Evolutionary conservation across 495 filamentous ascomycete genomes (phyloP), one percentile per base, ranked within the genome.

Genomic region (Trichoderma virens): DNA sequence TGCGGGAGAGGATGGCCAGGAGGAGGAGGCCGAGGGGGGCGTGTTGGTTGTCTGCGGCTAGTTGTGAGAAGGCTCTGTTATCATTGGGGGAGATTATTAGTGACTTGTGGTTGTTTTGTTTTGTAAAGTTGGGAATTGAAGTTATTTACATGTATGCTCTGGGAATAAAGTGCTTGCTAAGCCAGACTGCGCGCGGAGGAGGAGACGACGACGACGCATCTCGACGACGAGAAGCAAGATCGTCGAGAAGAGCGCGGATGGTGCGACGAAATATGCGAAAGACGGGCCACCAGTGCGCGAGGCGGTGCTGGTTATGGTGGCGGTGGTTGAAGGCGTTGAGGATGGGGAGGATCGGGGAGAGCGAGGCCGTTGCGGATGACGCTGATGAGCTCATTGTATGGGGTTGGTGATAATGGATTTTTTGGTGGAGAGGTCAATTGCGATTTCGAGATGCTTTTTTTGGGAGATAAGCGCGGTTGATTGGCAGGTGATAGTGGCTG

Each of bases 251-350:
- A 67, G 82, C 83, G 38, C 72, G 70, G 20, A 88, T 67, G 64
- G 80, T 80, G 14, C 90, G 88, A 47, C 86, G 83, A 54, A 94
- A 75, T 65, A 85, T 81, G 39, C 84, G 82, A 54, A 92, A 77
- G 73, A 82, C 79, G 70, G 84, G 83, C 84, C 88, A 94, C 91
- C 90, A 94, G 67, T 82, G 85, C 3, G 85, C 75, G 41, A 77
- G 75, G 41, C 83, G 83, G 72, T 93, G 90, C 74, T 94, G 90
- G 73, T 93, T 93, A 68, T 86, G 87, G 75, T 93, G 92, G 70
- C 89, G 89, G 72, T 91, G 88, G 69, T 84, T 83, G 59, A 91
- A 76, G 68, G 89, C 75, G 63, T 84, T 78, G 45, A 95, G 83
- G 23, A 86, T 67, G 20, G 68, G 61, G 62, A 70, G 66, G n/a